These are phyloP conservation scores for Trichoderma lentiforme DNA, from an alignment of 2,329 filamentous ascomycete genomes.

Conservation along the genomic window DNA sequence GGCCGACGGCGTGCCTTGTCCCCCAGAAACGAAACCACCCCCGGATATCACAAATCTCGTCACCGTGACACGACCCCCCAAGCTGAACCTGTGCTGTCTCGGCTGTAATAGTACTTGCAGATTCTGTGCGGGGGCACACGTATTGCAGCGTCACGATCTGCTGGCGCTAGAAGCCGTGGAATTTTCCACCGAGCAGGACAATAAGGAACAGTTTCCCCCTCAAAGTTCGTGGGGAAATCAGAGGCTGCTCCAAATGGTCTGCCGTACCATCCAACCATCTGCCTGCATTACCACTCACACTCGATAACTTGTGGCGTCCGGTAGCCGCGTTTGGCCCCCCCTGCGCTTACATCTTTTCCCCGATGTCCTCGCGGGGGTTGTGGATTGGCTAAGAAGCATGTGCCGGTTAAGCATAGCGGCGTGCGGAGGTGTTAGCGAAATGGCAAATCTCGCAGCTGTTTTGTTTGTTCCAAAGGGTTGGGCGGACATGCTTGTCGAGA, in stretches of 20 bases:
- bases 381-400: background rate
- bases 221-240: slow-evolving; percentile 2
- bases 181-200: background rate
- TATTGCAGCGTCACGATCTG: background rate
- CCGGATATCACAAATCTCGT: background rate
- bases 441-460: background rate
- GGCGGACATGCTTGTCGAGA: background rate
- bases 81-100: background rate
- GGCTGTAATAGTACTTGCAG: background rate
- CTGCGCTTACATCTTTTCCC: slow-evolving; percentile 3
- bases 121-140: background rate
- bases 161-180: slow-evolving; percentile 17
- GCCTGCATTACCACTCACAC: background rate
- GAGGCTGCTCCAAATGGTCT: background rate
- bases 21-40: background rate
- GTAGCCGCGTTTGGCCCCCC: background rate
- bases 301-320: background rate
- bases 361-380: background rate
- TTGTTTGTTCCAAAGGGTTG: background rate
- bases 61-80: background rate
- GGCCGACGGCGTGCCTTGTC: background rate
- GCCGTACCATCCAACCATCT: background rate
- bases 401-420: slow-evolving; percentile 9
- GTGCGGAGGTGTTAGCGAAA: slow-evolving; percentile 5
- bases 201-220: background rate